These are phyloP conservation scores for Sideroxylon spinosum DNA, from an alignment of 179 eudicot species.

Conservation along the genomic window DNA sequence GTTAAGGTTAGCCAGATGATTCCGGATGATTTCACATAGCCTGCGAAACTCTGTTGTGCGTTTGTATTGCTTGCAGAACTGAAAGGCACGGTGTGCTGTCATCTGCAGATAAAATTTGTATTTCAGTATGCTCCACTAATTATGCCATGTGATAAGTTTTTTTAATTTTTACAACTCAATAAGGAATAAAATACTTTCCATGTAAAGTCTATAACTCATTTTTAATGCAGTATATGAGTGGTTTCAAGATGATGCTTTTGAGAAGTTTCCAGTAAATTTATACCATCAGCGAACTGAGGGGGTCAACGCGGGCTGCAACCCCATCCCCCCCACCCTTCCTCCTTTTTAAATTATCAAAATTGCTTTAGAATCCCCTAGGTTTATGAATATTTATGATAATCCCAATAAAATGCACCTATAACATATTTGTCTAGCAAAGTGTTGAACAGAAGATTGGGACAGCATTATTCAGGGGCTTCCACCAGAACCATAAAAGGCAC, in stretches of 20 bases:
- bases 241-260: no score
- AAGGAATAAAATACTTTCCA: no score
- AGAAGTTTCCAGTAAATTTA: not conserved
- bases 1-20: slow-evolving; percentile 74
- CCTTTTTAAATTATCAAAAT: not conserved
- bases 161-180: not conserved
- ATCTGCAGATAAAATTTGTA: slow-evolving; percentile 43
- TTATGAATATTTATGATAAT: no score
- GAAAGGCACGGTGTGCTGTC: slow-evolving; percentile 94
- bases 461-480: no score
- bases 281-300: not conserved
- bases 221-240: no score
- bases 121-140: not conserved
- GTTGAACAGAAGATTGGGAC: no score
- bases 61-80: slow-evolving; percentile 91
- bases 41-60: slow-evolving; percentile 87
- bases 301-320: no score
- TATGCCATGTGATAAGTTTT: not conserved
- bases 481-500: no score
- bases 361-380: not conserved
- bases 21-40: slow-evolving; percentile 71
- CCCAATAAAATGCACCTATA: no score
- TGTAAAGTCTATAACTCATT: no score
- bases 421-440: no score
- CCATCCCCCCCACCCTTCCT: not conserved